Evolutionary conservation across 176 grass and related monocot species (phyloP).

Genomic region (Raddia distichophylla): DNA sequence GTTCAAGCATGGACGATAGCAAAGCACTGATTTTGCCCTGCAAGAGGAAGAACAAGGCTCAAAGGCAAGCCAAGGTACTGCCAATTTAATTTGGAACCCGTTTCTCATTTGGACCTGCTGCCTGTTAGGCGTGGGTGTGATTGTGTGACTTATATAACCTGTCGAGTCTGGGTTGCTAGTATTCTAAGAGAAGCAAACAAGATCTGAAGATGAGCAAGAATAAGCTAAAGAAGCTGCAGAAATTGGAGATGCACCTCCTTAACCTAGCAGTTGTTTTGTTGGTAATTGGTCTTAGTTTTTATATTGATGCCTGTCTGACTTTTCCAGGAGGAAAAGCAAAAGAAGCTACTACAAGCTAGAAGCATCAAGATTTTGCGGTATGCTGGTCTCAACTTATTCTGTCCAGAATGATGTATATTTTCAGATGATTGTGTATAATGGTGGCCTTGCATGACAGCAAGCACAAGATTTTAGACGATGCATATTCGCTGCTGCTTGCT

Average conservation of each 20-base stretch:
- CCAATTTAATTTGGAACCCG: not conserved
- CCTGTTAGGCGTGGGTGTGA: not conserved
- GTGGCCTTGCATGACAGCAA: constrained; percentile 51
- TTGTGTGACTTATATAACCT: not conserved
- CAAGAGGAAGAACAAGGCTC: constrained; percentile 69
- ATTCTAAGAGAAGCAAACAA: constrained; percentile 57
- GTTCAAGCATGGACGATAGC: too few relatives aligned
- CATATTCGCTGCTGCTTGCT: constrained; percentile 73
- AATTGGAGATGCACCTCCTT: constrained; percentile 65
- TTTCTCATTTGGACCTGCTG: not conserved
- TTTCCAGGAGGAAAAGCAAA: constrained; percentile 76
- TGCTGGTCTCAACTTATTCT: constrained; percentile 37
- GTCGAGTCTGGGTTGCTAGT: constrained; percentile 30
- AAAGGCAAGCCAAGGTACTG: constrained; percentile 66
- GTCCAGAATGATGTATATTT: constrained; percentile 23
- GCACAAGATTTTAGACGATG: constrained; percentile 73
- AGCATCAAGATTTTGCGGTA: constrained; percentile 80
- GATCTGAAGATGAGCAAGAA: constrained; percentile 73
- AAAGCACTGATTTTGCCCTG: constrained; percentile 69
- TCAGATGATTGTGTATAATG: constrained; percentile 14
- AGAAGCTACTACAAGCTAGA: constrained; percentile 72
- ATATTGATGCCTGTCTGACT: not conserved
- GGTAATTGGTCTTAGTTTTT: not conserved
- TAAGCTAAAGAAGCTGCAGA: constrained; percentile 73
- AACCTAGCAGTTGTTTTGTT: not conserved